Conservation (phyloP, 129 eudicot species). For the Ambrosia trifida region DNA sequence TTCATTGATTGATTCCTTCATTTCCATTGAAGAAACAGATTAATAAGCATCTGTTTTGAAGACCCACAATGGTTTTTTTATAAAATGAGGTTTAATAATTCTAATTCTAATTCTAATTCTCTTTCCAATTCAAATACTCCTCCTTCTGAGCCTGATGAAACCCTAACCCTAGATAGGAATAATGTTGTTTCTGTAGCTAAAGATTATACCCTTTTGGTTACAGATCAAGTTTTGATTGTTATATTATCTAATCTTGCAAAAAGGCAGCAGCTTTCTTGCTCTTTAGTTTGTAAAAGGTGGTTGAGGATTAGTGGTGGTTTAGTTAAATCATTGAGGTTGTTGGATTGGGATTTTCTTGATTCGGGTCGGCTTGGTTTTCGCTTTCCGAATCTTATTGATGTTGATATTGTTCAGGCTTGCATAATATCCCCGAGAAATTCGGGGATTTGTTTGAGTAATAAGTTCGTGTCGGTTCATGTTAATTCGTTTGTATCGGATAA, state of each 20-base stretch:
- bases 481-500: constrained; percentile 39
- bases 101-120: constrained; percentile 27
- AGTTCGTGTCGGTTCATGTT: constrained; percentile 44
- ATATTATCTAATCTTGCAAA: constrained; percentile 57
- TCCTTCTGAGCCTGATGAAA: constrained; percentile 37
- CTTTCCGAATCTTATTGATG: constrained; percentile 68
- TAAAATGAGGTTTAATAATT: constrained; percentile 24
- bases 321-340: constrained; percentile 46
- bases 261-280: constrained; percentile 43
- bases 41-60: constrained; percentile 13
- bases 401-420: constrained; percentile 63
- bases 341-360: constrained; percentile 89
- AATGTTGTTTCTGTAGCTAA: constrained; percentile 21
- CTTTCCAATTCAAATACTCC: constrained; percentile 30
- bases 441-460: constrained; percentile 69
- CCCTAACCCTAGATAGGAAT: constrained; percentile 21
- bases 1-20: background rate
- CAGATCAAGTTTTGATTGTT: constrained; percentile 50
- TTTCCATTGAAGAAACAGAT: constrained; percentile 28
- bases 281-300: constrained; percentile 82
- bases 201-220: constrained; percentile 49
- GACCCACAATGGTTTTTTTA: background rate
- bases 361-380: constrained; percentile 71
- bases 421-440: constrained; percentile 49
- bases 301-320: constrained; percentile 52